Base-by-base conservation (phyloP, 371 early-diverging fungal genomes). In the Lichtheimia hyalospora region DNA sequence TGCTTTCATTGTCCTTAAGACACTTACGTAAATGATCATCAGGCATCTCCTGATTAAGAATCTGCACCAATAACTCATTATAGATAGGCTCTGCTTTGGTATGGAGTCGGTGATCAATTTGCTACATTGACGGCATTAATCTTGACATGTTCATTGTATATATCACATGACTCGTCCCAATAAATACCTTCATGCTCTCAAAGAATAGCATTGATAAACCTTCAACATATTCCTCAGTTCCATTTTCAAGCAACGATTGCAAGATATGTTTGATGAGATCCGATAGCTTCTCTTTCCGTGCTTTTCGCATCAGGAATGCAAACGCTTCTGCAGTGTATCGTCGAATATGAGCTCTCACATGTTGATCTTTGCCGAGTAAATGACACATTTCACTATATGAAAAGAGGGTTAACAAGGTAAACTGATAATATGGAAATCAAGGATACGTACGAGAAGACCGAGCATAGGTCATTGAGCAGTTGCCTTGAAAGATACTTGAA, bases 281-380 rank as follows among this genome's bases (percentile, higher is more conserved):
- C 34, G 70, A 77, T 60, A 92, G 74, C 14, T 79, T 75, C 6
- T 84, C 79, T 7, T 74, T 83, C 5, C 84, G 77, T 6, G 87
- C 80, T 61, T 93, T 94, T 24, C 97, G 83, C 58, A 97, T 69
- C 55, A 97, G 77, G 64, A 89, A 96, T 15, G 95, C 90, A 79
- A 96, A 90, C 2, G 96, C 85, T 70, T 97, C 96, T 34, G 96
- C 95, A 2, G 93, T 86, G 65, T 97, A 98, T 50, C 85, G 82
- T 48, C 95, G 90, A 41, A 96, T 86, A 75, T 89, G 90, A 15
- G 84, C 81, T 58, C 87, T 87, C 61, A 87, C 81, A 56, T 81
- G 68, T 28, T 80, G 74, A 53, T 85, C 81, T 28, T 89, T 87
- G 21, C 84, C 80, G 5, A 97, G 79, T 16, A 90, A 62, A 4